phyloP scores from a whole-genome alignment of 2,329 filamentous ascomycete genomes.

The Cladophialophora immunda region DNA sequence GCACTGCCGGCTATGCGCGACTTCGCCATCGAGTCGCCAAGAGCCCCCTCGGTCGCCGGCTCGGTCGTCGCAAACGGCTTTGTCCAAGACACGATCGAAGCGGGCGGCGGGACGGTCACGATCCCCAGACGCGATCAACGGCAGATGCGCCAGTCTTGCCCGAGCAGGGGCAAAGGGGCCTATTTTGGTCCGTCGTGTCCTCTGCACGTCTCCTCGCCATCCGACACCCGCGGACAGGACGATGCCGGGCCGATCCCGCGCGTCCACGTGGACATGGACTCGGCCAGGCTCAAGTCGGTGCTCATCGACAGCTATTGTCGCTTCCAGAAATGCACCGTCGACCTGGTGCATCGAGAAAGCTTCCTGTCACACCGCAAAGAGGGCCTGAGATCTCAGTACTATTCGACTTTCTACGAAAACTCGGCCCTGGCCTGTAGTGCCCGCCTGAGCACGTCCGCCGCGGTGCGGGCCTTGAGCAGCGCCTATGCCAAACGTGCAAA shows the following conservation, averaged over 20 bases:
- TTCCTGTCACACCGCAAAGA: background rate
- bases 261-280: constrained; percentile 14
- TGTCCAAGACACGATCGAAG: too few relatives aligned
- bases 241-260: background rate
- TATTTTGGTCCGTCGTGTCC: too few relatives aligned
- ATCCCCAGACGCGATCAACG: too few relatives aligned
- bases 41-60: too few relatives aligned
- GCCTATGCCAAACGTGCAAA: constrained; percentile 9
- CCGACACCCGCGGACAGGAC: too few relatives aligned
- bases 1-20: too few relatives aligned
- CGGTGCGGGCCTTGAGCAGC: background rate
- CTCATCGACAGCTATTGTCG: constrained; percentile 14
- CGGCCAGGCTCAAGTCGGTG: constrained; percentile 10
- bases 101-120: too few relatives aligned
- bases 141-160: too few relatives aligned
- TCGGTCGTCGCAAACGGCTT: too few relatives aligned
- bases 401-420: background rate
- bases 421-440: background rate
- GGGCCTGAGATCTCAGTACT: background rate
- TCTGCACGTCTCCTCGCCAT: too few relatives aligned
- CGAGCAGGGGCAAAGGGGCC: too few relatives aligned
- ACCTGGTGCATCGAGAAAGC: background rate
- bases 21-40: too few relatives aligned
- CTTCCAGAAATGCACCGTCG: background rate
- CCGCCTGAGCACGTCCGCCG: constrained; percentile 12